These are phyloP conservation scores for Rhynchospora tenuis DNA, from an alignment of 176 grass and related monocot genomes.

Conservation along the genomic window DNA sequence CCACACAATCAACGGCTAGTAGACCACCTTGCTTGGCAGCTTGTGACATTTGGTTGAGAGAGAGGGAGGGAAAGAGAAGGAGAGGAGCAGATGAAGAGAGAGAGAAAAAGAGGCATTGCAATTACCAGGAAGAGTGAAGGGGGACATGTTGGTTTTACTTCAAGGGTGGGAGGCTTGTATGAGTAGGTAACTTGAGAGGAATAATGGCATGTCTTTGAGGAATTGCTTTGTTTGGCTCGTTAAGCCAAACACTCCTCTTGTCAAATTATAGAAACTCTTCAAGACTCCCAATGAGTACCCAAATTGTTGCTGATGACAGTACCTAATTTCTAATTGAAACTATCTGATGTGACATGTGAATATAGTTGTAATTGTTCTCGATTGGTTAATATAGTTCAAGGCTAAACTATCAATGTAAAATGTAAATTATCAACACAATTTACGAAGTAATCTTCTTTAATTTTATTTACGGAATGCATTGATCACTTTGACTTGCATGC, in stretches of 20 bases:
- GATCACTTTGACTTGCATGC: neutral
- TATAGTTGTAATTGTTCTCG: neutral
- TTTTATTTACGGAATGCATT: neutral
- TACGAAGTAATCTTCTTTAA: too few species aligned
- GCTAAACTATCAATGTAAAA: too few species aligned
- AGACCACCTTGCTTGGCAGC: slow-evolving; percentile 36
- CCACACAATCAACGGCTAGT: slow-evolving; percentile 71
- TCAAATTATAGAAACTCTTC: slow-evolving; percentile 13
- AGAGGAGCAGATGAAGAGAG: neutral
- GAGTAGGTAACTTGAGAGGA: slow-evolving; percentile 32
- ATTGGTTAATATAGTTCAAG: neutral
- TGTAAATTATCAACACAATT: too few species aligned
- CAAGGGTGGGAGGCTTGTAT: slow-evolving; percentile 27
- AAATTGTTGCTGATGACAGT: slow-evolving; percentile 5
- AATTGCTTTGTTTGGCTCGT: slow-evolving; percentile 48
- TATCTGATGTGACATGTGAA: neutral
- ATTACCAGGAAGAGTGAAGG: neutral
- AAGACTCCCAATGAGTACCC: slow-evolving; percentile 31
- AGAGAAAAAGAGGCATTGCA: neutral
- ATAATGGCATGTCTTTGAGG: slow-evolving; percentile 29
- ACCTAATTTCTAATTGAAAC: neutral
- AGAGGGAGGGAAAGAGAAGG: slow-evolving; percentile 7
- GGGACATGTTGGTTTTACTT: slow-evolving; percentile 42
- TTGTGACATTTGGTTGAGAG: slow-evolving; percentile 20
- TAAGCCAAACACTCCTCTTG: slow-evolving; percentile 40